A percentile compares a stretch with the other conserved stretches of the same genome.
Conservation (phyloP, 2,329 filamentous ascomycete species). For the Emergomyces pasteurianus region DNA sequence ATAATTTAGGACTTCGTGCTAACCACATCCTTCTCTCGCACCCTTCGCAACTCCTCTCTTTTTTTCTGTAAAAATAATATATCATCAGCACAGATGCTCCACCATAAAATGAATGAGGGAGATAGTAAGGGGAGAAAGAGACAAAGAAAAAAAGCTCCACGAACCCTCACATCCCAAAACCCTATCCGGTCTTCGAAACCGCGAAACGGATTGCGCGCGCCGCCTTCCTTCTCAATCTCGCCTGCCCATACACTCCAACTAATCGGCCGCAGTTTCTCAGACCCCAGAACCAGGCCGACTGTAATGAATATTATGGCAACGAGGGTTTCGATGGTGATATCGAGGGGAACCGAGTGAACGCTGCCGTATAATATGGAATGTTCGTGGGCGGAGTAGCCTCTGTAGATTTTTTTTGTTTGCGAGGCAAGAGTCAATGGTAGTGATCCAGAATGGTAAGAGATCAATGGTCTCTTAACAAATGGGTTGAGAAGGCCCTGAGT, state of each 20-base stretch:
- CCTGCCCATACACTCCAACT: constrained; percentile 70
- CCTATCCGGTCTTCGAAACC: constrained; percentile 67
- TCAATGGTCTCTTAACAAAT: neutral
- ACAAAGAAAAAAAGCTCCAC: constrained; percentile 13
- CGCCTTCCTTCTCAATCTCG: constrained; percentile 56
- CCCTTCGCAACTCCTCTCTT: constrained; percentile 64
- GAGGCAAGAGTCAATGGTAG: neutral
- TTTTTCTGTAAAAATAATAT: constrained; percentile 35
- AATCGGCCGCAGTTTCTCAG: constrained; percentile 71
- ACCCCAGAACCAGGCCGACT: constrained; percentile 66
- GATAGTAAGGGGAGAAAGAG: neutral
- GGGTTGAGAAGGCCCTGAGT: constrained; percentile 6
- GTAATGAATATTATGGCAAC: constrained; percentile 69
- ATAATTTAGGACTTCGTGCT: constrained; percentile 11
- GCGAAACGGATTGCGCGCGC: constrained; percentile 65
- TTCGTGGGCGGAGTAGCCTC: constrained; percentile 94
- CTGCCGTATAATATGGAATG: constrained; percentile 62
- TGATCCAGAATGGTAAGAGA: constrained; percentile 1
- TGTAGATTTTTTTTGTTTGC: constrained; percentile 27
- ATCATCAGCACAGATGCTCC: constrained; percentile 9
- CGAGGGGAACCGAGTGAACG: constrained; percentile 55
- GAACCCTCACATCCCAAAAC: constrained; percentile 77
- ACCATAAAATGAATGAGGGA: neutral
- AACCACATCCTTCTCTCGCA: constrained; percentile 31
- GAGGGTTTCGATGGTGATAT: constrained; percentile 80